Evolutionary conservation across 805 yeast genomes (phyloP), one percentile per base, ranked within the genome.

Genomic region (Candida boleticola): DNA sequence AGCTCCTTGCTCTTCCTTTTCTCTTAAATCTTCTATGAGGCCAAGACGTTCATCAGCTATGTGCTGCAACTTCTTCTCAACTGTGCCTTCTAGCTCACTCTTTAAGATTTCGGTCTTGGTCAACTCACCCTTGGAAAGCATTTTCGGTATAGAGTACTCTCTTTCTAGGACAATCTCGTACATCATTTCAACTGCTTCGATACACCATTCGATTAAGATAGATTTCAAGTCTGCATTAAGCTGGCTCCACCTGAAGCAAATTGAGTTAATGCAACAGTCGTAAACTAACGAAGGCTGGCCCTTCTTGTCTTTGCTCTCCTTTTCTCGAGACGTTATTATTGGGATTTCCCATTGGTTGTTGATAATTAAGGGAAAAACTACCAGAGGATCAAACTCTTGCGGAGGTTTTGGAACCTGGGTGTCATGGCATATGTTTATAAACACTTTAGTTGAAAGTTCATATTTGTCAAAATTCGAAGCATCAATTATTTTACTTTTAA

Each of bases 291-390:
- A 79, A 13, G 66, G 59, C 2, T 64, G 60, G 1, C 95, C 95
- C 52, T 79, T 79, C 55, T 89, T 89, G 58, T 90, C 97, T 11
- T 46, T 57, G 35, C 76, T 83, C 10, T 82, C 55, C 42, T 73
- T 58, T 37, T 75, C 77, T 0, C 74, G 69, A 0, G 92, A 80
- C 0, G 87, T 79, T 1, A 85, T 74, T 2, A 90, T 79, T 1
- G 97, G 97, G 1, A 89, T 83, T 45, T 85, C 89, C 96, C 96
- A 89, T 53, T 83, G 72, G 53, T 82, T 82, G 29, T 78, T 79
- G 61, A 82, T 77, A 18, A 85, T 82, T 39, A 79, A 60, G 1
- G 83, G 81, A 51, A 81, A 81, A 2, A 87, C 79, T 2, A 66
- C 59, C 29, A 67, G 73, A 3, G 89, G 81, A 29, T 75, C 72